Base-by-base conservation (phyloP, 192 early-diverging fungal species). In the Coemansia sp. region DNA sequence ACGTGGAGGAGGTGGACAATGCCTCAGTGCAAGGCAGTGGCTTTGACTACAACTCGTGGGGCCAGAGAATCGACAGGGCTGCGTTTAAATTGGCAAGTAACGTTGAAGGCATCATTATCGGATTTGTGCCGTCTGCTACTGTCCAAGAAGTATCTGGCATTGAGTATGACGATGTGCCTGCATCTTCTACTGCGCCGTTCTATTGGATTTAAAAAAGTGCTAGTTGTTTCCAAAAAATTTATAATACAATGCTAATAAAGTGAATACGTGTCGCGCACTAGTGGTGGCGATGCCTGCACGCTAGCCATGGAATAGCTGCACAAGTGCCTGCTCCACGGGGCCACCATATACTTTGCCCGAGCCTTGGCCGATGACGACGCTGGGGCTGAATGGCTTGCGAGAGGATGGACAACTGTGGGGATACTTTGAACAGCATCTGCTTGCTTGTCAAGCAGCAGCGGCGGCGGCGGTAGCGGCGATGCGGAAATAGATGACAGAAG, bases 41-140 rank as follows among this genome's bases (percentile, higher is more conserved):
- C 4, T 80, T 80, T 48, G 76, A 80, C 50, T 58, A 70, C 10
- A 65, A 55, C 39, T 73, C 67, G 33, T 80, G 76, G 76, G 68
- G 56, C 32, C 35, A 56, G 32, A 59, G 71, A 29, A 52, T 80
- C 2, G 63, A 74, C 19, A 66, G 58, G 14, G 76, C 67, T 0
- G 76, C 76, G 0, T 56, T 67, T 58, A 65, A 63, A 12, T 41
- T 80, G 33, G 71, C 42, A 0, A 54, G 44, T n/a, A 80, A 74
- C 40, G 67, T 80, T 4, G 67, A 65, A 9, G 58, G 63, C 15
- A 52, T 73, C 12, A 38, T 73, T 36, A 37, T 69, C 12, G 40
- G 57, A 0, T 65, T 73, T 43, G n/a, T 73, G 43, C 61, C 65
- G 1, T 59, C 60, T 1, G 36, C 60, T 6, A 33, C 44, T 2